Evolutionary conservation across 225 moss, liverwort and hornwort species (phyloP).

Genomic region (Physcomitrium patens): DNA sequence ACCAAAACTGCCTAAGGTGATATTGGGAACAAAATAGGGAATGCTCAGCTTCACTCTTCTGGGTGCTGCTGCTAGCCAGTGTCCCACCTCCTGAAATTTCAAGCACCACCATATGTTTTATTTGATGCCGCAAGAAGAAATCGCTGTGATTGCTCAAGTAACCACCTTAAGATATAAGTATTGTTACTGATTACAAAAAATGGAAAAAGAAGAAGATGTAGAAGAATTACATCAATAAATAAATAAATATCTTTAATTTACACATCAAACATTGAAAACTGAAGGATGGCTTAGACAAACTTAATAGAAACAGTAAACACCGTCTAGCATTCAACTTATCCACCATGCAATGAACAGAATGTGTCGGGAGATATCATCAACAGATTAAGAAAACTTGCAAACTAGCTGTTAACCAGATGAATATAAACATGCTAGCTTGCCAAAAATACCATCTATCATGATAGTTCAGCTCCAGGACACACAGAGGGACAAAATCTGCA

Average conservation of each 20-base stretch:
- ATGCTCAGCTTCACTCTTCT: constrained; percentile 91
- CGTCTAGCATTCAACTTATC: not conserved
- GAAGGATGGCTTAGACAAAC: not conserved
- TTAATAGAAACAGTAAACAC: not conserved
- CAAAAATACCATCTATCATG: not conserved
- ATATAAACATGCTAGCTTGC: no score
- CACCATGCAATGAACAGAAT: no score
- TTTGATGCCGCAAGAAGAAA: constrained; percentile 21
- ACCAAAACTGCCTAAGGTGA: constrained; percentile 96
- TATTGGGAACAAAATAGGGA: constrained; percentile 91
- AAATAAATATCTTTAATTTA: not conserved
- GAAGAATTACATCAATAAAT: no score
- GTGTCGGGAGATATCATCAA: no score
- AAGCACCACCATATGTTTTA: constrained; percentile 27
- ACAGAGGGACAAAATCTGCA: constrained; percentile 15
- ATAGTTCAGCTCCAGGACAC: not conserved
- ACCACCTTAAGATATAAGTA: constrained; percentile 5
- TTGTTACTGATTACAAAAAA: not conserved
- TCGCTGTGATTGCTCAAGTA: constrained; percentile 2
- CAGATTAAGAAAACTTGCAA: no score
- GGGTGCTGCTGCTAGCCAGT: constrained; percentile 84
- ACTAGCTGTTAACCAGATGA: no score
- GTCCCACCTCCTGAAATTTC: constrained; percentile 72
- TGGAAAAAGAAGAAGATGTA: no score
- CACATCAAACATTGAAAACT: not conserved